phyloP scores from a whole-genome alignment of 164 flowering plant species.

The Tetracentron sinense region DNA sequence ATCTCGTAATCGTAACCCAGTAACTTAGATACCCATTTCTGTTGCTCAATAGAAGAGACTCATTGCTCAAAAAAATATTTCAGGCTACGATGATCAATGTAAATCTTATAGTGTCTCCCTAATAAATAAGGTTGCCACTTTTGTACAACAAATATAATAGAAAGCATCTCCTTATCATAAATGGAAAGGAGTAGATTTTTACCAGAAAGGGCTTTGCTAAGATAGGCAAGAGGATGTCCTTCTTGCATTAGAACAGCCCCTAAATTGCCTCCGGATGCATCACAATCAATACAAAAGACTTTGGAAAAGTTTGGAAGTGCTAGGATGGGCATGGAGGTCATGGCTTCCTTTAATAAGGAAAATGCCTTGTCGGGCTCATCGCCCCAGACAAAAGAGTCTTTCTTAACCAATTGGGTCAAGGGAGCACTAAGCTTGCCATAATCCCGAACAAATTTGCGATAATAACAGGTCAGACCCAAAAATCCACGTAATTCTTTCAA shows the following conservation, averaged over 20 bases:
- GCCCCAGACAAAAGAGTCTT: not conserved
- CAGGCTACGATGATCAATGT: not conserved
- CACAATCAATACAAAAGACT: not conserved
- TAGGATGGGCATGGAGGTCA: not conserved
- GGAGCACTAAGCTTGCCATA: not conserved
- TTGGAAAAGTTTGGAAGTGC: not conserved
- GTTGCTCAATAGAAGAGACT: not conserved
- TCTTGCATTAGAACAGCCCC: not conserved
- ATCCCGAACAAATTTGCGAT: not conserved
- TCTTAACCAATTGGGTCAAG: too few relatives aligned
- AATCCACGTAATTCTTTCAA: not conserved
- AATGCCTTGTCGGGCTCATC: not conserved
- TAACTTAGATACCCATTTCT: not conserved
- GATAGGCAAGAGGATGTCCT: not conserved
- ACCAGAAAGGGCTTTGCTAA: not conserved
- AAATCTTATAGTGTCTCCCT: not conserved
- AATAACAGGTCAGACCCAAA: not conserved
- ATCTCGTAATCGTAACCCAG: not conserved
- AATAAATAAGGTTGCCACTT: not conserved
- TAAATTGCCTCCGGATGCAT: not conserved
- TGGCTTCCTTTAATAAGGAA: not conserved
- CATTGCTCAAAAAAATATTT: not conserved
- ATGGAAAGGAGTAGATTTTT: not conserved
- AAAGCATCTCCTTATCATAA: not conserved
- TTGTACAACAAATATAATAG: not conserved